Evolutionary conservation across 202 grass and related monocot genomes (phyloP).

Genomic region (Zoysia matrella): DNA sequence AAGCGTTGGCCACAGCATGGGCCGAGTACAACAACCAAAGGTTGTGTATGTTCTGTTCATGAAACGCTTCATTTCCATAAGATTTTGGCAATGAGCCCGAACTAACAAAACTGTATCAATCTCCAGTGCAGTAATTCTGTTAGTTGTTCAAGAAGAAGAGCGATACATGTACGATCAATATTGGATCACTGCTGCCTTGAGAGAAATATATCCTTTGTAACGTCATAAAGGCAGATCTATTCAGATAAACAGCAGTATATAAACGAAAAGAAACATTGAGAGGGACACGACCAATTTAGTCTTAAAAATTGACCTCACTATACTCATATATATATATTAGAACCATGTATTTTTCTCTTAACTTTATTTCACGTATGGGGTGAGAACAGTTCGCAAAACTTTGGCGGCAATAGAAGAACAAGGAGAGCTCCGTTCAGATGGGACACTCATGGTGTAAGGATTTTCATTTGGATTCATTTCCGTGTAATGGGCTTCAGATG

Average conservation of each 20-base stretch:
- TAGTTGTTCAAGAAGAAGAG: conserved; percentile 71
- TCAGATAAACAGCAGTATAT: too few species aligned
- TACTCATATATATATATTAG: too few species aligned
- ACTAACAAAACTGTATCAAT: conserved; percentile 16
- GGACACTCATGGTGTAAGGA: conserved; percentile 52
- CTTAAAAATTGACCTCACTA: too few species aligned
- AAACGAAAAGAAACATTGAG: too few species aligned
- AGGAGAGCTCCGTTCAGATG: conserved; percentile 57
- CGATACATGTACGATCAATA: conserved; percentile 77
- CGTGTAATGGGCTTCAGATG: neutral
- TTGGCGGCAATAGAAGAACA: conserved; percentile 57
- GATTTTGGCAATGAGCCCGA: neutral
- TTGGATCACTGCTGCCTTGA: conserved; percentile 56
- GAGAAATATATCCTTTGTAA: conserved; percentile 63
- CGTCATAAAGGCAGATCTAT: neutral
- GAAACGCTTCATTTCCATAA: neutral
- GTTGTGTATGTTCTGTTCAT: conserved; percentile 16
- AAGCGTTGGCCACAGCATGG: conserved; percentile 65
- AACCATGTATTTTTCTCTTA: conserved; percentile 31
- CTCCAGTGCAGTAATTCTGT: conserved; percentile 58
- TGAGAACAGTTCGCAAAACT: conserved; percentile 57
- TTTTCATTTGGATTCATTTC: neutral
- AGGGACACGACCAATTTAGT: too few species aligned
- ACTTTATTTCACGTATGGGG: conserved; percentile 54
- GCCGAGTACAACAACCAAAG: conserved; percentile 60